Percentiles rank a stretch among this genome's conserved stretches.
Conservation (phyloP, 805 yeast species). For the Cyberlindnera euphorbiiphila region DNA sequence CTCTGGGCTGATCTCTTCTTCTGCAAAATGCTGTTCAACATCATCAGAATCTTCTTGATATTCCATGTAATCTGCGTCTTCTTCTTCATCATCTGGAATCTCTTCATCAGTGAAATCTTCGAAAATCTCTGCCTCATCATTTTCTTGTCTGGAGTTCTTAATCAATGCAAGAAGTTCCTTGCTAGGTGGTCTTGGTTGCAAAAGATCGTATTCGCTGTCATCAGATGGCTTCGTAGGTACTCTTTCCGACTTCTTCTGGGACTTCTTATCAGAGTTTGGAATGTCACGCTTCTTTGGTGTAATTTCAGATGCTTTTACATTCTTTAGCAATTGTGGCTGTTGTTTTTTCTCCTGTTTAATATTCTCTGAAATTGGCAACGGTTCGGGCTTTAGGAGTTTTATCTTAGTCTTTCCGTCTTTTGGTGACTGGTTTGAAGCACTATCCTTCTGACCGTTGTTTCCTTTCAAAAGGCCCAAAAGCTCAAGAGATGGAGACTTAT, state of each 20-base stretch:
- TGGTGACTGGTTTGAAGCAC: constrained; percentile 1
- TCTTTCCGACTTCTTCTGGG: background rate
- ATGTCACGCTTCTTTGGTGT: too few relatives aligned
- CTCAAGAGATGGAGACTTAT: constrained; percentile 1
- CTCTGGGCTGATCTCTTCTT: constrained; percentile 4
- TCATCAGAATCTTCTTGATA: too few relatives aligned
- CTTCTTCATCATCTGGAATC: constrained; percentile 24
- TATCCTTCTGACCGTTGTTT: constrained; percentile 3
- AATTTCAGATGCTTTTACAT: too few relatives aligned
- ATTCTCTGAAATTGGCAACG: too few relatives aligned
- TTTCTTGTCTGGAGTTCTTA: constrained; percentile 14
- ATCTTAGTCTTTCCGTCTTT: constrained; percentile 19
- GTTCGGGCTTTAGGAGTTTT: constrained; percentile 24
- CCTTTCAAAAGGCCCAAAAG: constrained; percentile 7
- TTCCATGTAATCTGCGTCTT: too few relatives aligned
- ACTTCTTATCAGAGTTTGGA: too few relatives aligned
- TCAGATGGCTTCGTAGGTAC: background rate
- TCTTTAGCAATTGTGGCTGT: too few relatives aligned
- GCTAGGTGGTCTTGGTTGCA: constrained; percentile 18
- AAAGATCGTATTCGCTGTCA: background rate
- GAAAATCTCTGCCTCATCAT: constrained; percentile 22
- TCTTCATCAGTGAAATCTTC: constrained; percentile 23
- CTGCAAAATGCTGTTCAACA: constrained; percentile 2
- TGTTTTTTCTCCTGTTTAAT: too few relatives aligned
- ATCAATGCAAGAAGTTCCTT: constrained; percentile 24